Evolutionary conservation across 1,139 yeast genomes (phyloP), one percentile per base, ranked within the genome.

Genomic region (Candida glucosophila): DNA sequence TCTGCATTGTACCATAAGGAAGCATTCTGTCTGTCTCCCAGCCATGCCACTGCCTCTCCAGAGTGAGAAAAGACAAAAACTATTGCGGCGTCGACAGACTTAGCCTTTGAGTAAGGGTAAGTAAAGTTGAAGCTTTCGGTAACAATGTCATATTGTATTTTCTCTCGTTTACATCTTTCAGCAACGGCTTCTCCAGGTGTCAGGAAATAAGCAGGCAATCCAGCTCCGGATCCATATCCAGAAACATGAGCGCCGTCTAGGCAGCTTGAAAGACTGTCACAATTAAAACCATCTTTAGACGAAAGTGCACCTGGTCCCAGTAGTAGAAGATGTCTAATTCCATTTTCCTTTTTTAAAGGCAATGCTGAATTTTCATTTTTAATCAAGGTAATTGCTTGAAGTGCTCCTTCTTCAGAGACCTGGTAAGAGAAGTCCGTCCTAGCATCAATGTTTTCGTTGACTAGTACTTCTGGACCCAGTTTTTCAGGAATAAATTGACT

Each of bases 1-100:
- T 74, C 80, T 3, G 77, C 78, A 36, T 71, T 70, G 35, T 71
- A 69, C 80, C 80, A 74, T 27, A 74, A 47, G 0, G 77, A 58
- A 11, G 62, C 45, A 40, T 74, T 72, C 38, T 63, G 60, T 18
- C 80, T 46, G 41, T 74, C 81, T n/a, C 80, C 80, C 18, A 73
- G 73, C 33, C 58, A 63, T 24, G 70, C 55, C 39, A 61, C 71
- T 0, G 77, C 78, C 48, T 74, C 81, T 10, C 80, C 81, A 6
- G 78, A 66, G 34, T 56, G 49, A 1, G 76, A 59, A 25, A 55
- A 54, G 1, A 67, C 79, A 31, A 73, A 57, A 2, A 74, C 72
- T 15, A 73, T 48, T 5, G 73, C 54, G 44, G 70, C 45, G 37
- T 71, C 77, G 0, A 75, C 70, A 35, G 49, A 52, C 29, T 65